Evolutionary conservation across 805 yeast species (phyloP), one percentile per base, ranked within the genome.

Genomic region (Ogataea methylovora): DNA sequence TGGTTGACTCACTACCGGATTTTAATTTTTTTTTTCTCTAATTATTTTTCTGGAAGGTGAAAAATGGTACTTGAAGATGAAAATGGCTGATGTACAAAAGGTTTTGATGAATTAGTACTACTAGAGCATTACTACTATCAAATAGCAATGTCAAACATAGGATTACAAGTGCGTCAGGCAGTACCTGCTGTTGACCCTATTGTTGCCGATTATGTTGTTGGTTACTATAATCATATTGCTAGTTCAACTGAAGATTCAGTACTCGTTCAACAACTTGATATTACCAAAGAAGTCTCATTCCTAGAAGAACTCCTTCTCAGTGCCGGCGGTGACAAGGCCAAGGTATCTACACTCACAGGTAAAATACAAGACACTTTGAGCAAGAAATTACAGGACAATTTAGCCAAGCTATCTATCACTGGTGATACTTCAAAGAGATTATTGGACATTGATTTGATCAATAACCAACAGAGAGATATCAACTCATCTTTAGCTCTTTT

Each of bases 401-500:
- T 78, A 61, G 78, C 90, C 34, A 84, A 79, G 47, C 58, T 81
- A 39, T 84, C 81, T 32, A 59, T 84, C 32, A 83, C 92, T 8
- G 88, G 94, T 48, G 94, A 86, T 52, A 79, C 92, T 6, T 81
- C 95, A 24, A 85, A 84, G 67, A 73, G 97, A 56, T 74, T 92
- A 35, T 61, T 87, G 59, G 84, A 83, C 65, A 71, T 84, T 46
- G 73, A 86, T 64, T 59, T 94, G 52, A 64, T 83, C 54, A 70
- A 79, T 56, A 71, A 71, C 56, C 73, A 73, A 46, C 81, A 79
- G 56, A 72, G 86, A 58, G 88, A 80, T 53, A 73, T 75, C 46
- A 80, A 81, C 52, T 70, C 87, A 4, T 78, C 88, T 4, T 68
- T 87, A 45, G 87, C 85, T 5, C 61, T 84, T 45, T 60, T 86